Percentiles rank a stretch among this genome's conserved stretches.
Evolutionary conservation across 768 basidiomycete species (phyloP).

Genomic region (Pisolithus sp.): DNA sequence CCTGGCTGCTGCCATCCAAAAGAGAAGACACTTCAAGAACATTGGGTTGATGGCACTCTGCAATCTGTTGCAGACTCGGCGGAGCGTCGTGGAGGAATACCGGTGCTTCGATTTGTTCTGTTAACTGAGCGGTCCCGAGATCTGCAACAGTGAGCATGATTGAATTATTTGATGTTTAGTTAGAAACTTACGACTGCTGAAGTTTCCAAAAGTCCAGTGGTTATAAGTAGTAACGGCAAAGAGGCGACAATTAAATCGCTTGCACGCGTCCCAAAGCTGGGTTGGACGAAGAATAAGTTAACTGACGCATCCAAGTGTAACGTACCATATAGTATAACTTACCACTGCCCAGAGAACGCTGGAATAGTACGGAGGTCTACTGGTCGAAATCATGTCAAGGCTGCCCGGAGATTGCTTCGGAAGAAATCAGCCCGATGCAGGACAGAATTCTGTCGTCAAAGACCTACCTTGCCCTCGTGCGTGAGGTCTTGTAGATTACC

Average conservation of each 20-base stretch:
- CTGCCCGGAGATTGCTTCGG: not conserved
- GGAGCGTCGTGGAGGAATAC: conserved; percentile 5
- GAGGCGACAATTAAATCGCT: conserved; percentile 4
- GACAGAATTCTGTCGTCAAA: too few species aligned
- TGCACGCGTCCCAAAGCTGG: conserved; percentile 15
- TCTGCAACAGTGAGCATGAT: not conserved
- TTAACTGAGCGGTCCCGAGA: conserved; percentile 6
- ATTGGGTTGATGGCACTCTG: conserved; percentile 2
- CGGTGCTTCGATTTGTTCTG: conserved; percentile 5
- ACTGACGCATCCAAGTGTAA: not conserved
- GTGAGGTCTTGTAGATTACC: not conserved
- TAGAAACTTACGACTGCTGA: conserved; percentile 5
- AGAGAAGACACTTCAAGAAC: conserved; percentile 5
- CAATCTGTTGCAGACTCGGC: not conserved
- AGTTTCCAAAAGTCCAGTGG: conserved; percentile 10
- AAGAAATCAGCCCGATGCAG: too few species aligned
- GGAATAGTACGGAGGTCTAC: not conserved
- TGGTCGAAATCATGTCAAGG: conserved; percentile 2
- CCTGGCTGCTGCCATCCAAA: conserved; percentile 9
- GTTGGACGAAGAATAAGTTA: not conserved
- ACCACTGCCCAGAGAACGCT: conserved; percentile 12
- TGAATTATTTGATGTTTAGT: not conserved
- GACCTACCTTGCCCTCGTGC: not conserved
- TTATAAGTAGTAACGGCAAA: conserved; percentile 15
- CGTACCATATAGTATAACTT: not conserved